Conservation (phyloP, 345 rosid species). For the Gossypium mustelinum region DNA sequence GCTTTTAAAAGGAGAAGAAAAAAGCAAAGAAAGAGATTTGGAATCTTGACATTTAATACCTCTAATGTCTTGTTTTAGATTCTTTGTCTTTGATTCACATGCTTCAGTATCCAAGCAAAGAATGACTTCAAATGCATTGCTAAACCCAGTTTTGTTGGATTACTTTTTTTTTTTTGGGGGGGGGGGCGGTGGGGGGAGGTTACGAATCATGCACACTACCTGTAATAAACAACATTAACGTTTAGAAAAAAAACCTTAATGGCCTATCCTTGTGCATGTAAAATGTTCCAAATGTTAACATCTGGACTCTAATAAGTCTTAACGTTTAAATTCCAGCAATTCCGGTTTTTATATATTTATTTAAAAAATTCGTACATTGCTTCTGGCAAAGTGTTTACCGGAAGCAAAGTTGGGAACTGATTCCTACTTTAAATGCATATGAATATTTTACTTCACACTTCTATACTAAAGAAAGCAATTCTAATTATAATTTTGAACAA, state of each 20-base stretch:
- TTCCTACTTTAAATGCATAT: conserved; percentile 19
- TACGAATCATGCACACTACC: background rate
- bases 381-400: conserved; percentile 1
- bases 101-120: conserved; percentile 3
- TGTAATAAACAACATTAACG: background rate
- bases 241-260: too few species aligned
- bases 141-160: background rate
- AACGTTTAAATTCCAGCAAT: too few species aligned
- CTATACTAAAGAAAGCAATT: background rate
- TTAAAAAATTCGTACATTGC: background rate
- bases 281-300: background rate
- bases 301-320: too few species aligned
- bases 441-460: conserved; percentile 16
- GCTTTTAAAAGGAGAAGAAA: too few species aligned
- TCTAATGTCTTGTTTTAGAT: background rate
- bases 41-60: too few species aligned
- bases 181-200: too few species aligned
- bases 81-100: background rate
- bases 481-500: background rate
- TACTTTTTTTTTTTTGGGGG: background rate
- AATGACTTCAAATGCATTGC: background rate
- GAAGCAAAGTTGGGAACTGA: conserved; percentile 36
- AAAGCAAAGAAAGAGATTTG: too few species aligned
- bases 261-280: background rate
- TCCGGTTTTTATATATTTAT: too few species aligned